Percentiles rank a stretch among this genome's conserved stretches.
Conservation (phyloP, 1,284 basidiomycete species). For the Ustilago cynodontis region DNA sequence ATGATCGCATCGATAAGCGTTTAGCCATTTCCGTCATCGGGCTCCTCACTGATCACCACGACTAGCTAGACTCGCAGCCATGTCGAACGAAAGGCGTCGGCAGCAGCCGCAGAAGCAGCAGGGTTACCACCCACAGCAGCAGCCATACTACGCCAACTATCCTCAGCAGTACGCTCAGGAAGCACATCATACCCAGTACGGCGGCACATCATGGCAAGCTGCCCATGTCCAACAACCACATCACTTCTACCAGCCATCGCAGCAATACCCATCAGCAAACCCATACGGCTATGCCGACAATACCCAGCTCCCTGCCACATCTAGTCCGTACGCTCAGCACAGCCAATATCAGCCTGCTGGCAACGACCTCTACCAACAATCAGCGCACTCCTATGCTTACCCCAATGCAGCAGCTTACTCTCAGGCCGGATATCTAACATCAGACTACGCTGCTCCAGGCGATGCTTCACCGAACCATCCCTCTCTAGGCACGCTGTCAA, state of each 20-base stretch:
- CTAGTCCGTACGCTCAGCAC: conserved; percentile 13
- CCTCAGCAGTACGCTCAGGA: conserved; percentile 22
- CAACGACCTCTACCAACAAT: not conserved
- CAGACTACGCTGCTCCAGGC: not conserved
- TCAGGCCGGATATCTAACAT: conserved; percentile 6
- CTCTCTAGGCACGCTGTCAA: conserved; percentile 15
- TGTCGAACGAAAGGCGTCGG: conserved; percentile 34
- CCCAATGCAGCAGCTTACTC: not conserved
- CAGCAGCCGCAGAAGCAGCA: conserved; percentile 21
- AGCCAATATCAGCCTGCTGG: conserved; percentile 8
- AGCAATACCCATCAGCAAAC: conserved; percentile 32
- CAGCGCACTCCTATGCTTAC: conserved; percentile 3
- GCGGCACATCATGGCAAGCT: conserved; percentile 15
- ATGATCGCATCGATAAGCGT: conserved; percentile 18
- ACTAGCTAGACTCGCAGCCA: conserved; percentile 3
- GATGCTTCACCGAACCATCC: conserved; percentile 16
- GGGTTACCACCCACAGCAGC: conserved; percentile 24
- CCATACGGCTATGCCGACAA: conserved; percentile 8
- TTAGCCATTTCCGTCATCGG: not conserved
- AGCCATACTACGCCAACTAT: conserved; percentile 10
- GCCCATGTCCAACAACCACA: conserved; percentile 13
- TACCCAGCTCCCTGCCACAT: conserved; percentile 5
- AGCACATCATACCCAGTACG: conserved; percentile 13
- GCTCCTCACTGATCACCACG: not conserved
- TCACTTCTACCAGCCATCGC: conserved; percentile 18